Percentiles rank a stretch among this genome's conserved stretches.
These are phyloP conservation scores for Trichoderma koningii DNA, from an alignment of 2,329 filamentous ascomycete genomes.

Conservation along the genomic window DNA sequence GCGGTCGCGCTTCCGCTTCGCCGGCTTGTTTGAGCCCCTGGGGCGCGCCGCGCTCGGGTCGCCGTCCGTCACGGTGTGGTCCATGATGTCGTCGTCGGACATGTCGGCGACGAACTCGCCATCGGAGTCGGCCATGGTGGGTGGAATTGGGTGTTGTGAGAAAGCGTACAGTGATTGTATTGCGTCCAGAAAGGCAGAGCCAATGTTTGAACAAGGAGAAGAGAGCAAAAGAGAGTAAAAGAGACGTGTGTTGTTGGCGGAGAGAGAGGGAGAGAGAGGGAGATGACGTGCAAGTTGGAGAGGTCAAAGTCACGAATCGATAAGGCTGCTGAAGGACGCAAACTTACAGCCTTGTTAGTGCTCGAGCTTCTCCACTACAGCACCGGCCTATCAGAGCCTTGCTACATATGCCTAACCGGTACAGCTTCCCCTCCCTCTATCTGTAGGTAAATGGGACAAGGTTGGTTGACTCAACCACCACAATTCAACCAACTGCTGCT, in stretches of 20 bases:
- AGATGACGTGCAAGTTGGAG: background rate
- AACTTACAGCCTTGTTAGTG: conserved; percentile 27
- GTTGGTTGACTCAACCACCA: background rate
- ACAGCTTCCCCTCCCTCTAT: background rate
- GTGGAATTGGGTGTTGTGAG: background rate
- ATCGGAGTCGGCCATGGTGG: conserved; percentile 69
- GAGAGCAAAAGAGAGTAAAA: background rate
- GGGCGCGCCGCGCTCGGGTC: conserved; percentile 34
- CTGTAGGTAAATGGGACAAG: background rate
- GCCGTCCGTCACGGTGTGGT: conserved; percentile 49
- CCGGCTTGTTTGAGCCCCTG: conserved; percentile 33
- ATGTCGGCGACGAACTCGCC: conserved; percentile 66
- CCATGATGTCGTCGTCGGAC: conserved; percentile 65
- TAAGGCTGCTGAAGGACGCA: background rate
- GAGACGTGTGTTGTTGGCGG: background rate
- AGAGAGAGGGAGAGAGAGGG: background rate
- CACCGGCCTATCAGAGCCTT: background rate
- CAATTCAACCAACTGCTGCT: background rate
- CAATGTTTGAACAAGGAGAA: too few relatives aligned
- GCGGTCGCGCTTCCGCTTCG: conserved; percentile 41
- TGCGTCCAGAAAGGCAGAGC: too few relatives aligned
- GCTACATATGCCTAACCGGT: background rate
- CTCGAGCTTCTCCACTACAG: conserved; percentile 21
- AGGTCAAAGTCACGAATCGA: conserved; percentile 2
- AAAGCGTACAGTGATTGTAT: background rate